Conservation (phyloP, 371 early-diverging fungal species). For the Apophysomyces sp. region DNA sequence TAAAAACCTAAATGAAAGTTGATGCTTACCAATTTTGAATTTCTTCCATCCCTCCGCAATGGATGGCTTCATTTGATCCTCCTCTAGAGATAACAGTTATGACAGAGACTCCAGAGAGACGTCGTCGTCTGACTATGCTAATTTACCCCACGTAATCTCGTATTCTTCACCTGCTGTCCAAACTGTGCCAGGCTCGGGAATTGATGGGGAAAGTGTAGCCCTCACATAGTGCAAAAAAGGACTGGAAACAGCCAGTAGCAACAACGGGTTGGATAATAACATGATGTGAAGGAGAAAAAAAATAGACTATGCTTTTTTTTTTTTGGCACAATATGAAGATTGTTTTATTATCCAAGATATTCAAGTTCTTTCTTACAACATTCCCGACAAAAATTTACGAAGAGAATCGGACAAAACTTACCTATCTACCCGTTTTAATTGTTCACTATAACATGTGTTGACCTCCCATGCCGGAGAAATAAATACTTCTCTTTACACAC, state of each 20-base stretch:
- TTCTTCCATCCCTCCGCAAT: slow-evolving; percentile 25
- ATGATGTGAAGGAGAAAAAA: slow-evolving; percentile 1
- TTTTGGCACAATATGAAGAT: not conserved
- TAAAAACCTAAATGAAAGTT: too few species aligned
- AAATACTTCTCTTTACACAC: too few species aligned
- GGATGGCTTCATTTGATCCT: slow-evolving; percentile 20
- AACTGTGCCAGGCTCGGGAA: slow-evolving; percentile 48
- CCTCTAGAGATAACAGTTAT: slow-evolving; percentile 15
- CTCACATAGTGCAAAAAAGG: slow-evolving; percentile 3
- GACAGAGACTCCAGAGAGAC: not conserved
- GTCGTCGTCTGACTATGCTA: not conserved
- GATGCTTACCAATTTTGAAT: slow-evolving; percentile 36
- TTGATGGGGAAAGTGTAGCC: slow-evolving; percentile 36
- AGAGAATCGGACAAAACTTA: not conserved
- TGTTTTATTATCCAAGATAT: not conserved
- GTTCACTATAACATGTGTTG: too few species aligned
- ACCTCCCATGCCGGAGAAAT: too few species aligned
- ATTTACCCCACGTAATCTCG: slow-evolving; percentile 45
- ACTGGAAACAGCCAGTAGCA: slow-evolving; percentile 6
- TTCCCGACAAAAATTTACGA: not conserved
- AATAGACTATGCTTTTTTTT: not conserved
- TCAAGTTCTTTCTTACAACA: not conserved
- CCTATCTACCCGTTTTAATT: too few species aligned
- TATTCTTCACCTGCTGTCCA: slow-evolving; percentile 42
- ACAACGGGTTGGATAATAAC: slow-evolving; percentile 3